Conservation (phyloP, 345 rosid genomes). For the Carallia pectinifolia region DNA sequence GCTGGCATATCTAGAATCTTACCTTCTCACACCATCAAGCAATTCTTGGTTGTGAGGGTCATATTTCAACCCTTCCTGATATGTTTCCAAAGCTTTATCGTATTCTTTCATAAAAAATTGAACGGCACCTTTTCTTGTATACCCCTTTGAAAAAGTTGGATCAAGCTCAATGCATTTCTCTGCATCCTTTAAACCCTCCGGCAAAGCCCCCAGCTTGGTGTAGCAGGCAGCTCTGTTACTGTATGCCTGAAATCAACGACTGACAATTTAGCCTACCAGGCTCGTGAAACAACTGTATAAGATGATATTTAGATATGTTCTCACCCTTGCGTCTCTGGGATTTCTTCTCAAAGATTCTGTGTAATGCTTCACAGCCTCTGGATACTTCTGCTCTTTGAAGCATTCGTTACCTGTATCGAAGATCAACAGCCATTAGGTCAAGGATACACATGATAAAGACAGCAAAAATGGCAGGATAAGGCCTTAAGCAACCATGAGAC, state of each 20-base stretch:
- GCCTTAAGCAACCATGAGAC: not conserved
- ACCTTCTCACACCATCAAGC: conserved; percentile 90
- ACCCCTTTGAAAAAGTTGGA: conserved; percentile 93
- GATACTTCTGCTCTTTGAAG: conserved; percentile 90
- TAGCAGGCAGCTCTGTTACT: conserved; percentile 99
- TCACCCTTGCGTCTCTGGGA: conserved; percentile 74
- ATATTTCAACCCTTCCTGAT: conserved; percentile 80
- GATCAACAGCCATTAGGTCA: not conserved
- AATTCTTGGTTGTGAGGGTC: conserved; percentile 87
- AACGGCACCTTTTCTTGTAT: conserved; percentile 85
- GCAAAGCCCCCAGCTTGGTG: conserved; percentile 88
- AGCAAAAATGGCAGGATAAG: not conserved
- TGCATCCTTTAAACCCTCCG: conserved; percentile 95
- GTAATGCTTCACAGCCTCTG: conserved; percentile 86
- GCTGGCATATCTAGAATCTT: not conserved
- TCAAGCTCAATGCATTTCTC: conserved; percentile 96
- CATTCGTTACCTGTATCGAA: conserved; percentile 63
- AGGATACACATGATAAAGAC: not conserved
- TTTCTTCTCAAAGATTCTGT: conserved; percentile 88
- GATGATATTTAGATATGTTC: not conserved
- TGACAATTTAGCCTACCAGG: not conserved
- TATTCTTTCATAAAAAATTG: conserved; percentile 97
- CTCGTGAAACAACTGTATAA: not conserved
- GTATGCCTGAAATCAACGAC: conserved; percentile 51
- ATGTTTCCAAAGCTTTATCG: conserved; percentile 92